Evolutionary conservation across 495 filamentous ascomycete genomes (phyloP), one percentile per base, ranked within the genome.

Genomic region (Tuber melanosporum): DNA sequence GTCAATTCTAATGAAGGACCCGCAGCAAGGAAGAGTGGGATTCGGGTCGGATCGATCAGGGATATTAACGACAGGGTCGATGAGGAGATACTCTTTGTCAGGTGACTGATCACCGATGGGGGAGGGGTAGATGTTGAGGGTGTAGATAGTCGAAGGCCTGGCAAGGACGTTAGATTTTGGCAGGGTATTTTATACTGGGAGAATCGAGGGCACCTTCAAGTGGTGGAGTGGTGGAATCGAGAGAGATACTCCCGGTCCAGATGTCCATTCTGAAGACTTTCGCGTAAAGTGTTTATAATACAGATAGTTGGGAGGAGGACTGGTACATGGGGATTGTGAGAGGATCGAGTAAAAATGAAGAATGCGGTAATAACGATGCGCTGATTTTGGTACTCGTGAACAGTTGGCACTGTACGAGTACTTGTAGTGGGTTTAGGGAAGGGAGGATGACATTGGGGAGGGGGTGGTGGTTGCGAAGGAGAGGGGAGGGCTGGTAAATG

Each of bases 1-100:
- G 81, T 82, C 49, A 83, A 71, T 26, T 83, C 78, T 26, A 83
- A 73, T 1, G 81, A 83, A 43, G 81, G 81, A n/a, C 81, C 81
- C 8, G 81, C 78, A 22, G 81, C 81, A 26, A 83, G 81, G 72
- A 78, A 83, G 57, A 83, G 74, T 19, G 81, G 81, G 47, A 83
- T 79, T n/a, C 78, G 78, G 15, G 78, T 81, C 8, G 81, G 81
- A 47, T 82, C 81, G 44, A 83, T 77, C 39, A 81, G 46, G 12
- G 77, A 76, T 26, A 83, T 69, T 46, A 76, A 71, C 2, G 81
- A 80, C n/a, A 83, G 81, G 17, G 69, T 75, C 15, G 78, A 75
- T 6, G 81, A 78, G 45, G 81, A 82, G 39, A 83, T 73, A 62
- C 73, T 77, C 20, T 71, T 62, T 9, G 74, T 80, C 7, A 83